A percentile compares a stretch with the other conserved stretches of the same genome.
These are phyloP conservation scores for Edaphochlamys debaryana DNA, from an alignment of 139 green algal species.

Conservation along the genomic window DNA sequence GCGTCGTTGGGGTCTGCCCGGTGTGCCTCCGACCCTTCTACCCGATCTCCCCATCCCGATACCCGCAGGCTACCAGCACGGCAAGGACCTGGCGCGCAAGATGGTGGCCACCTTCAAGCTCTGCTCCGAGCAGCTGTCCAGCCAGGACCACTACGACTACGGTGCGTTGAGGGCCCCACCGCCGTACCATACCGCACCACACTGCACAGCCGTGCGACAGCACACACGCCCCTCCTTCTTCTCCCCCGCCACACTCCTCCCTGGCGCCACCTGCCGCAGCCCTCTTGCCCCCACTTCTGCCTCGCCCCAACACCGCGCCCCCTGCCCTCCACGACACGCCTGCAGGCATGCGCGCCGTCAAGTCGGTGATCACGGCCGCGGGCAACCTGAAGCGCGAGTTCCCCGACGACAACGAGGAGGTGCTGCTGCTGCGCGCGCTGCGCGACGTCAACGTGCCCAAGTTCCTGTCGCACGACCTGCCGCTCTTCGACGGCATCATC, in stretches of 20 bases:
- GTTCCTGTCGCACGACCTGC: constrained; percentile 80
- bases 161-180: too few relatives aligned
- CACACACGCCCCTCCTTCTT: too few relatives aligned
- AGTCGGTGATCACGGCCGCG: constrained; percentile 82
- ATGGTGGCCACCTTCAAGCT: constrained; percentile 91
- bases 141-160: constrained; percentile 88
- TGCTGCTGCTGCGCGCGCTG: constrained; percentile 77
- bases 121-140: constrained; percentile 87
- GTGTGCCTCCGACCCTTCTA: too few relatives aligned
- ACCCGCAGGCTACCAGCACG: constrained; percentile 66
- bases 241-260: too few relatives aligned
- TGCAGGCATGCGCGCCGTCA: constrained; percentile 82
- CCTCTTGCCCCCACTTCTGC: too few relatives aligned
- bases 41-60: neutral
- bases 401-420: constrained; percentile 76
- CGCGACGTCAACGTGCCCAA: constrained; percentile 83
- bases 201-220: too few relatives aligned
- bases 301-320: too few relatives aligned
- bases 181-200: too few relatives aligned
- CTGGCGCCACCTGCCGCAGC: too few relatives aligned
- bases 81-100: constrained; percentile 73
- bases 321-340: too few relatives aligned
- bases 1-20: too few relatives aligned
- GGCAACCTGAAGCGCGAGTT: constrained; percentile 85
- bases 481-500: constrained; percentile 84